Evolutionary conservation across 2,329 filamentous ascomycete genomes (phyloP).

Genomic region (Cladosporium halotolerans): DNA sequence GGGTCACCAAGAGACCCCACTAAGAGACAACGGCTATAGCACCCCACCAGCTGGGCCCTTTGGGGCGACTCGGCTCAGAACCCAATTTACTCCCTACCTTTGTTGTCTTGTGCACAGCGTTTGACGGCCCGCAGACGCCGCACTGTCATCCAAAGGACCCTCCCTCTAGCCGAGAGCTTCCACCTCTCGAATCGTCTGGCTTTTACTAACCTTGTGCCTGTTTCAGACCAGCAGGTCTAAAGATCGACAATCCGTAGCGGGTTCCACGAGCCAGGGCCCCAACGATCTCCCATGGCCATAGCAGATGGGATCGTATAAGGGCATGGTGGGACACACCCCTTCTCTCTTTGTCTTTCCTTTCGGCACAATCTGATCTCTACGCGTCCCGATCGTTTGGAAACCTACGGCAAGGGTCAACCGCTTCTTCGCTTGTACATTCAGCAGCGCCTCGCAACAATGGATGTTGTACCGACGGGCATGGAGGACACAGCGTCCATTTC

Average conservation of each 20-base stretch:
- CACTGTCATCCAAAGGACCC: constrained; percentile 6
- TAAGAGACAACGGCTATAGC: constrained; percentile 10
- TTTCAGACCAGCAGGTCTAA: constrained; percentile 2
- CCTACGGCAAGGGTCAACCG: not conserved
- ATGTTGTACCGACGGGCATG: not conserved
- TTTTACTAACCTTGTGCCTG: constrained; percentile 1
- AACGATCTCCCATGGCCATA: constrained; percentile 5
- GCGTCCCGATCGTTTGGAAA: not conserved
- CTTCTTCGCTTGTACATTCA: not conserved
- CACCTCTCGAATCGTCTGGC: constrained; percentile 2
- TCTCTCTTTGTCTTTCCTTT: not conserved
- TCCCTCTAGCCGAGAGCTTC: not conserved
- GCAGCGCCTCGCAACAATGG: too few relatives aligned
- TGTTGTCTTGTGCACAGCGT: not conserved
- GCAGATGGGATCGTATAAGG: not conserved
- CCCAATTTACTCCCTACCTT: not conserved
- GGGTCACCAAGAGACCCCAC: not conserved
- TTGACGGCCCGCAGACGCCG: constrained; percentile 4
- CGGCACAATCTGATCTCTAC: not conserved
- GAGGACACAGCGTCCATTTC: constrained; percentile 4
- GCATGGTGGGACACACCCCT: not conserved
- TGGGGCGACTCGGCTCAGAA: not conserved
- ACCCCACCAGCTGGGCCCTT: constrained; percentile 1
- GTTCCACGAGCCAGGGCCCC: not conserved
- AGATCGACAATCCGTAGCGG: constrained; percentile 2